A percentile compares a stretch with the other conserved stretches of the same genome.
These are phyloP conservation scores for Epichloe baconii DNA, from an alignment of 2,329 filamentous ascomycete genomes.

Conservation along the genomic window DNA sequence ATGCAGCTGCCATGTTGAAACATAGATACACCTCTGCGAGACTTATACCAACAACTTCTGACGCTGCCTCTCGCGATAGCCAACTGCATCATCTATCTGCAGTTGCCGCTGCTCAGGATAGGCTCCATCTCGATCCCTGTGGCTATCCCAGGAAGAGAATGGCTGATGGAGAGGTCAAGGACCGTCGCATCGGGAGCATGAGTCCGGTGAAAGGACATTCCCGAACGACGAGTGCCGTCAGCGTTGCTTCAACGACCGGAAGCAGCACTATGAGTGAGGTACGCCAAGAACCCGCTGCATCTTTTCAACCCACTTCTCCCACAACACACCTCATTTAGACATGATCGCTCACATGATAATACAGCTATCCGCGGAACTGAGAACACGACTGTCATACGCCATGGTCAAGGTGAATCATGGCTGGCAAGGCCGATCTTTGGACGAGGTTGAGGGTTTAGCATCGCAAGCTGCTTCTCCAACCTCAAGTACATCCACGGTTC, in stretches of 20 bases:
- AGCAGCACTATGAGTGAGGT: conserved; percentile 72
- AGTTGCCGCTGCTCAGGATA: conserved; percentile 40
- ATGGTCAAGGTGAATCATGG: conserved; percentile 88
- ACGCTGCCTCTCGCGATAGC: conserved; percentile 36
- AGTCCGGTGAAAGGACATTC: conserved; percentile 48
- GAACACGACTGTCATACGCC: conserved; percentile 77
- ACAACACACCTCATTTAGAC: neutral
- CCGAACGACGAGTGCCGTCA: conserved; percentile 58
- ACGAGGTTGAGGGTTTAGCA: conserved; percentile 63
- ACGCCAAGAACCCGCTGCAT: conserved; percentile 13
- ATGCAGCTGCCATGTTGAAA: conserved; percentile 10
- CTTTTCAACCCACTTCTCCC: neutral
- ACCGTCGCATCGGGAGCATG: conserved; percentile 25
- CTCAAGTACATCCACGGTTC: conserved; percentile 43
- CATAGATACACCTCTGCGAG: conserved; percentile 1
- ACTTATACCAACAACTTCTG: neutral
- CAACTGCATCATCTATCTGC: conserved; percentile 46
- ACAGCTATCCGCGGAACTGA: conserved; percentile 65
- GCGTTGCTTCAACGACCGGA: conserved; percentile 42
- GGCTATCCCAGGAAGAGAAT: conserved; percentile 53
- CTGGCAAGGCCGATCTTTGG: conserved; percentile 67
- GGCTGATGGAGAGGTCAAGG: conserved; percentile 62
- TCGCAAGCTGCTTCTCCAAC: conserved; percentile 54
- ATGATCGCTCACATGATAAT: conserved; percentile 22
- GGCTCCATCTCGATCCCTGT: conserved; percentile 27